Conservation (phyloP, 2,329 filamentous ascomycete genomes). For the Bimuria novae-zelandiae region DNA sequence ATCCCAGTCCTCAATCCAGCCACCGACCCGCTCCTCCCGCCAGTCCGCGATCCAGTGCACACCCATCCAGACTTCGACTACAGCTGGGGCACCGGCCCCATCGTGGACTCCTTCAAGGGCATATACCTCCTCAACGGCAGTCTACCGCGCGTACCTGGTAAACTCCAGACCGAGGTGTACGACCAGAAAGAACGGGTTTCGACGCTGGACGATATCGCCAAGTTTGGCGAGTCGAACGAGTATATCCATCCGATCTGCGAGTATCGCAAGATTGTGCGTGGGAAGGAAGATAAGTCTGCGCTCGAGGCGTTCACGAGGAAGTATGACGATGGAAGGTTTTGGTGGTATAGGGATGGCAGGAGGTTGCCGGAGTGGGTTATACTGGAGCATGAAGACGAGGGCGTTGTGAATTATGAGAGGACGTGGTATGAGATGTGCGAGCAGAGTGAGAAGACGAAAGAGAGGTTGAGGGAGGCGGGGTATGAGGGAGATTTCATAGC, state of each 20-base stretch:
- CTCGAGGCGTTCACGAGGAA: slow-evolving; percentile 31
- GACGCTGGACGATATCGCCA: slow-evolving; percentile 43
- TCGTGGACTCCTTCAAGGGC: slow-evolving; percentile 48
- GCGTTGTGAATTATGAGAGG: slow-evolving; percentile 35
- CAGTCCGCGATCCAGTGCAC: slow-evolving; percentile 36
- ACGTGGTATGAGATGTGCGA: slow-evolving; percentile 35
- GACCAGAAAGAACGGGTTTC: slow-evolving; percentile 38
- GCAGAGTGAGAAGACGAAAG: slow-evolving; percentile 19
- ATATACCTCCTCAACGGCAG: slow-evolving; percentile 51
- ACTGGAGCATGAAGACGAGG: slow-evolving; percentile 18
- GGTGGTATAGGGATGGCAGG: slow-evolving; percentile 33
- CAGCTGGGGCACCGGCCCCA: slow-evolving; percentile 54
- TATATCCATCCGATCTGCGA: slow-evolving; percentile 54
- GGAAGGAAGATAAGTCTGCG: slow-evolving; percentile 29
- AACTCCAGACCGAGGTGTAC: slow-evolving; percentile 45
- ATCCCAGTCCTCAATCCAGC: slow-evolving; percentile 30
- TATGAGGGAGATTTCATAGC: slow-evolving; percentile 30
- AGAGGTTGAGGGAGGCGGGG: slow-evolving; percentile 17
- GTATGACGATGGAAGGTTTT: slow-evolving; percentile 24
- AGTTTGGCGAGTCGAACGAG: slow-evolving; percentile 52
- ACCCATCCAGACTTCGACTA: slow-evolving; percentile 45
- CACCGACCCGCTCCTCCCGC: slow-evolving; percentile 23
- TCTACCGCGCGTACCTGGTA: slow-evolving; percentile 50
- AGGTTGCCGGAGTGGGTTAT: slow-evolving; percentile 40
- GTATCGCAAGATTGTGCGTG: slow-evolving; percentile 32